Base-by-base conservation (phyloP, 2,329 filamentous ascomycete species). In the Aspergillus texensis region DNA sequence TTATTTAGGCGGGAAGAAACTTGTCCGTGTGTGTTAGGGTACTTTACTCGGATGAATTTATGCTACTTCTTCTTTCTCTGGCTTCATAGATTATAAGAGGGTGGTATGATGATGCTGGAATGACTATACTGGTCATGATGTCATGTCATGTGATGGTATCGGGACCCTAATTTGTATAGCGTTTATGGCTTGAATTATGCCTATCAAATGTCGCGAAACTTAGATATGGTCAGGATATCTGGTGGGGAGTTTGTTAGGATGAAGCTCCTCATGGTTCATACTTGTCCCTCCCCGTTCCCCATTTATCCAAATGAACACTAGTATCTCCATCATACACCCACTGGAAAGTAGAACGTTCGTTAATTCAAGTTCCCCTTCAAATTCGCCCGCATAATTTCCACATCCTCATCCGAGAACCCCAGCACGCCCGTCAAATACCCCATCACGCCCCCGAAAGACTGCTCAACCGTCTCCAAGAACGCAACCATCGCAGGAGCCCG, bases 381-480 rank as follows among this genome's bases (percentile, higher is more conserved):
- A 41, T 72, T 74, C 53, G 28, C 62, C 10, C 65, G 61, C 60
- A 75, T 75, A 4, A 39, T 48, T 14, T 61, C 26, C 12, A 74
- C 32, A 53, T 75, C 70, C 3, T 60, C 50, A 0, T 57, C 19
- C 1, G 65, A 66, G 55, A 75, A 70, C 9, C 65, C 70, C 61
- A 75, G 62, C n/a, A 61, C 58, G 24, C 55, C 61, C 12, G 59
- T 70, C 45, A 74, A 32, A 60, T 71, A 75, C 4, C 61, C 64
- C 39, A 66, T 63, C 10, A 67, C 63, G n/a, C 71, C 70, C 21
- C 68, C 69, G 34, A 66, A 70, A 1, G 58, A 56, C 19, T 63
- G 43, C 32, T 74, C 70, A 11, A 75, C 68, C 2, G 57, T 59
- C 43, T 70, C 62, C 32, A 75, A 43, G 43, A 75, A 75, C 10